A percentile compares a stretch with the other conserved stretches of the same genome.
Conservation (phyloP, 805 yeast species). For the Wickerhamomyces ciferrii region DNA sequence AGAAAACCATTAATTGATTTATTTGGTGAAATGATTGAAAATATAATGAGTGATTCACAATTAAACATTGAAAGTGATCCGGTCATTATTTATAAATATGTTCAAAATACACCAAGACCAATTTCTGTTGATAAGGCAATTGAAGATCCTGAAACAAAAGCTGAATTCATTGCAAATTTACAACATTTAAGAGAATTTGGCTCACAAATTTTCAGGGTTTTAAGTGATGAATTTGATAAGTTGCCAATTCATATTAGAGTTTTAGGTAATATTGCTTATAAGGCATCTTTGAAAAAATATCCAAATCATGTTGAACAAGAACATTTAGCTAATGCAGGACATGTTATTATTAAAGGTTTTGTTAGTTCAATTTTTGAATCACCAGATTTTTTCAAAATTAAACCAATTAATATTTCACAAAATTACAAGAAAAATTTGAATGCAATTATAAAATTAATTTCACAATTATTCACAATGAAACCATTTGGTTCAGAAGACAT, state of each 20-base stretch:
- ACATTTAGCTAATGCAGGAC: conserved; percentile 64
- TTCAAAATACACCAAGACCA: conserved; percentile 34
- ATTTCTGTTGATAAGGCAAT: conserved; percentile 65
- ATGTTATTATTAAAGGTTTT: conserved; percentile 51
- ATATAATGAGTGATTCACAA: conserved; percentile 27
- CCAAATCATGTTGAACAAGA: conserved; percentile 57
- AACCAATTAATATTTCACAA: conserved; percentile 13
- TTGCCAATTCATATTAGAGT: conserved; percentile 55
- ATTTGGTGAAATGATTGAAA: conserved; percentile 32
- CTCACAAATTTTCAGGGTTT: conserved; percentile 49
- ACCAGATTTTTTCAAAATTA: conserved; percentile 57
- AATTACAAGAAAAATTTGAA: conserved; percentile 40
- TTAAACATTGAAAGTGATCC: conserved; percentile 83
- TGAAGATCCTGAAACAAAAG: conserved; percentile 69
- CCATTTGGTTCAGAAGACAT: conserved; percentile 59
- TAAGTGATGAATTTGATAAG: conserved; percentile 37
- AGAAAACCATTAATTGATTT: conserved; percentile 25
- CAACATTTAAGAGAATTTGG: conserved; percentile 69
- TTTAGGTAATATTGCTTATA: conserved; percentile 44
- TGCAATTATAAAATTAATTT: conserved; percentile 51
- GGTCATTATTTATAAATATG: conserved; percentile 38
- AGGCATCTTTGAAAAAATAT: conserved; percentile 35
- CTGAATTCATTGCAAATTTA: conserved; percentile 65
- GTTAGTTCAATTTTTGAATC: conserved; percentile 38
- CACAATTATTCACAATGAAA: conserved; percentile 63